Percentiles rank a stretch among this genome's conserved stretches.
These are phyloP conservation scores for Parsonsia alboflavescens DNA, from an alignment of 257 asterid species.

Conservation along the genomic window DNA sequence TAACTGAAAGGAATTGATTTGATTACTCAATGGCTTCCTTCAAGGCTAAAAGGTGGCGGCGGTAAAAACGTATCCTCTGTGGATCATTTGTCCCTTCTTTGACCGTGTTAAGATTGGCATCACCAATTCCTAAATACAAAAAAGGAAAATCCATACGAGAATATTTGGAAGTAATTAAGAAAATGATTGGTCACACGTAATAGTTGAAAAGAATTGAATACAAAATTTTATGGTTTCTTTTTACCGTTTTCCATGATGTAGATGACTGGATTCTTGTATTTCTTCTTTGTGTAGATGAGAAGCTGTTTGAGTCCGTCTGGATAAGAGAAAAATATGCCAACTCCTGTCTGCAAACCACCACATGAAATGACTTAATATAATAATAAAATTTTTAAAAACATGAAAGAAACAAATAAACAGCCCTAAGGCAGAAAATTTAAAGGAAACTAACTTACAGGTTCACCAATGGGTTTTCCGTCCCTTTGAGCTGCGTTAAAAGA, in stretches of 20 bases:
- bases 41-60: conserved; percentile 33
- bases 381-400: too few species aligned
- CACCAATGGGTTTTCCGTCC: conserved; percentile 39
- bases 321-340: conserved; percentile 4
- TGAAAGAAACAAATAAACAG: not conserved
- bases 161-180: not conserved
- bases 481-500: conserved; percentile 22
- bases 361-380: too few species aligned
- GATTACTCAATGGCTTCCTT: conserved; percentile 47
- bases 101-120: conserved; percentile 13
- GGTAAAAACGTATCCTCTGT: conserved; percentile 24
- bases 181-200: not conserved
- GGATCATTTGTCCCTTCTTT: conserved; percentile 20
- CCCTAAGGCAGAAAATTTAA: not conserved
- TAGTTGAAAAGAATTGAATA: too few species aligned
- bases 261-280: conserved; percentile 21
- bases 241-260: conserved; percentile 30
- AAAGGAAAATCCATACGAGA: not conserved
- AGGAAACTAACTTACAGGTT: conserved; percentile 24
- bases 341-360: conserved; percentile 20
- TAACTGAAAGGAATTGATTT: not conserved
- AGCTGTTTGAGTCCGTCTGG: conserved; percentile 25
- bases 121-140: conserved; percentile 20
- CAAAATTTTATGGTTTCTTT: not conserved
- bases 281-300: conserved; percentile 23